Conservation (phyloP, 805 yeast genomes). For the Candida stauntonica region DNA sequence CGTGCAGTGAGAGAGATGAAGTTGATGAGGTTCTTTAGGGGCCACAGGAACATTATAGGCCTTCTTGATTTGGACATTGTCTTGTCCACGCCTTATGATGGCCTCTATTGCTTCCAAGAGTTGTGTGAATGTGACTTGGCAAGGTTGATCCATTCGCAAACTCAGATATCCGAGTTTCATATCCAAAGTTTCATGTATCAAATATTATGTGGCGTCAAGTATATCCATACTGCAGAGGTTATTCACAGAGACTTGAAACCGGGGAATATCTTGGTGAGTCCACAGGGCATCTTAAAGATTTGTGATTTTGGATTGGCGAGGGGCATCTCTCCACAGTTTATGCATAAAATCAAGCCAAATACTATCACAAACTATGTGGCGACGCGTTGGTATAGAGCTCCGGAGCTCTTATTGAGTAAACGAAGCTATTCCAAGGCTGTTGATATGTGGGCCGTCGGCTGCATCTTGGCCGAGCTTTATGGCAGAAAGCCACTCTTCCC, state of each 20-base stretch:
- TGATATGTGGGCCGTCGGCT: slow-evolving; percentile 94
- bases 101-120: slow-evolving; percentile 87
- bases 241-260: slow-evolving; percentile 93
- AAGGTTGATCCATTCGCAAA: slow-evolving; percentile 70
- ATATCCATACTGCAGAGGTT: slow-evolving; percentile 88
- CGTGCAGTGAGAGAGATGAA: slow-evolving; percentile 83
- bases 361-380: slow-evolving; percentile 84
- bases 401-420: slow-evolving; percentile 71
- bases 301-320: slow-evolving; percentile 95
- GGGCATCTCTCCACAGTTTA: slow-evolving; percentile 46
- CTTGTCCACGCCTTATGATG: slow-evolving; percentile 64
- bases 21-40: slow-evolving; percentile 76
- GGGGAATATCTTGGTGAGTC: slow-evolving; percentile 75
- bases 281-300: slow-evolving; percentile 72
- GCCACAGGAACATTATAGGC: slow-evolving; percentile 78
- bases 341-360: slow-evolving; percentile 32
- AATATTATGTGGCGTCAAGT: slow-evolving; percentile 78
- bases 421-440: slow-evolving; percentile 60
- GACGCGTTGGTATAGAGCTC: slow-evolving; percentile 94
- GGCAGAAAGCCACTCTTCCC: slow-evolving; percentile 76
- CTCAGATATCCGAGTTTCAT: slow-evolving; percentile 81
- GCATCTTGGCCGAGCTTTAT: slow-evolving; percentile 81
- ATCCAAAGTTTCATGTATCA: slow-evolving; percentile 74
- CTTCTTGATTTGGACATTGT: slow-evolving; percentile 74
- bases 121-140: slow-evolving; percentile 78